These are phyloP conservation scores for Evernia prunastri DNA, from an alignment of 495 filamentous ascomycete species.

Conservation along the genomic window DNA sequence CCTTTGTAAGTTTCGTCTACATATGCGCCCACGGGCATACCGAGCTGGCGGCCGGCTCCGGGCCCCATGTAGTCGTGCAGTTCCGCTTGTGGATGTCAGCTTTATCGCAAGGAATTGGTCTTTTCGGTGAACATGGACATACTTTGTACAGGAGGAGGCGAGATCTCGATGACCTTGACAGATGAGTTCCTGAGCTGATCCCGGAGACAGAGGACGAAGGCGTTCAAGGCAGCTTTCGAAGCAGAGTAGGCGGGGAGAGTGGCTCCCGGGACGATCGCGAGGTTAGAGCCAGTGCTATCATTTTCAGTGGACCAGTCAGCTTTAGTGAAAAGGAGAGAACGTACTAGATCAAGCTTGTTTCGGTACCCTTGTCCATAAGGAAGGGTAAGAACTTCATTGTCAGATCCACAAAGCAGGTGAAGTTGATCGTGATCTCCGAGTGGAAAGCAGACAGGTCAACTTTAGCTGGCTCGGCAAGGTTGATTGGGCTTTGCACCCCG, in stretches of 20 bases:
- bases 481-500: slow-evolving; percentile 41
- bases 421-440: slow-evolving; percentile 58
- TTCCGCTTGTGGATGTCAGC: slow-evolving; percentile 25
- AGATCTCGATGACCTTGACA: slow-evolving; percentile 56
- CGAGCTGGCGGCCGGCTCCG: slow-evolving; percentile 40
- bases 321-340: not conserved
- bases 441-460: slow-evolving; percentile 47
- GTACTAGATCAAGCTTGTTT: slow-evolving; percentile 34
- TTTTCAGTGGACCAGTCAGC: not conserved
- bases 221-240: slow-evolving; percentile 41
- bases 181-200: slow-evolving; percentile 48
- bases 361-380: slow-evolving; percentile 41
- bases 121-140: too few species aligned
- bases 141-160: slow-evolving; percentile 63
- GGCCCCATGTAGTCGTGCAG: slow-evolving; percentile 38
- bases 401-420: slow-evolving; percentile 53
- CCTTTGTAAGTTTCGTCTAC: slow-evolving; percentile 49
- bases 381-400: slow-evolving; percentile 56
- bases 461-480: slow-evolving; percentile 52
- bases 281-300: slow-evolving; percentile 37
- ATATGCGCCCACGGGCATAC: slow-evolving; percentile 56
- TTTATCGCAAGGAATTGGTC: not conserved
- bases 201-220: slow-evolving; percentile 48
- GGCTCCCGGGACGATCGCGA: slow-evolving; percentile 38
- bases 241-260: slow-evolving; percentile 39